A percentile compares a stretch with the other conserved stretches of the same genome.
Evolutionary conservation across 139 green algal genomes (phyloP).

Genomic region (Ettlia oleoabundans): DNA sequence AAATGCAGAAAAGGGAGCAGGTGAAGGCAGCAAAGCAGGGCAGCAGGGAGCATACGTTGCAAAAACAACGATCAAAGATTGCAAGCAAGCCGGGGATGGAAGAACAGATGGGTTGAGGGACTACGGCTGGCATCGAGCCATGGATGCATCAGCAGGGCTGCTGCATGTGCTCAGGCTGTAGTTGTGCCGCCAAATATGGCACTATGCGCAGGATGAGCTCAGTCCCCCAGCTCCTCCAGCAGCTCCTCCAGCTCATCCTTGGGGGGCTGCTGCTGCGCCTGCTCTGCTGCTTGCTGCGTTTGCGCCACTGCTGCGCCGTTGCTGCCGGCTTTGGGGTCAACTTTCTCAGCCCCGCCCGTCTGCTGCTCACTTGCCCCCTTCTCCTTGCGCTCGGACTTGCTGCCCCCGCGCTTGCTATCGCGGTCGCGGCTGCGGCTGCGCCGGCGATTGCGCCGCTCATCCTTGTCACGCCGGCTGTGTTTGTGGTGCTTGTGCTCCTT

Average conservation of each 20-base stretch:
- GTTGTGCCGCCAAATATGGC: background rate
- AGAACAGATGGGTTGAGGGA: too few relatives aligned
- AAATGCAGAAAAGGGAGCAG: too few relatives aligned
- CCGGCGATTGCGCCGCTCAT: constrained; percentile 19
- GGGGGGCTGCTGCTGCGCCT: constrained; percentile 4
- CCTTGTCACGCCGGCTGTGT: constrained; percentile 7
- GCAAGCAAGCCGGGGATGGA: too few relatives aligned
- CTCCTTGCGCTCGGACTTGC: background rate
- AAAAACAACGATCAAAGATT: too few relatives aligned
- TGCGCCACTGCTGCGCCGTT: background rate
- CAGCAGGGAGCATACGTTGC: too few relatives aligned
- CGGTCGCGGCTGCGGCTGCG: constrained; percentile 1
- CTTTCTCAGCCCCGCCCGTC: too few relatives aligned
- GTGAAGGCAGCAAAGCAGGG: too few relatives aligned
- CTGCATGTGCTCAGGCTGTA: too few relatives aligned
- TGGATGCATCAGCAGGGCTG: too few relatives aligned
- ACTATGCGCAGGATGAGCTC: background rate
- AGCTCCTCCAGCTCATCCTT: constrained; percentile 44
- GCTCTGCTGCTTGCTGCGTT: background rate
- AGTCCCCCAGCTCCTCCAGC: constrained; percentile 34
- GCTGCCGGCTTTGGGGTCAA: background rate
- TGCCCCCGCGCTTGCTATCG: background rate
- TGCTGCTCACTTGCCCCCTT: background rate
- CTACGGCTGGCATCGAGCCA: too few relatives aligned
- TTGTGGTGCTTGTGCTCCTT: constrained; percentile 8